Evolutionary conservation across 1,284 basidiomycete genomes (phyloP).

Genomic region (Jaminaea rosea): DNA sequence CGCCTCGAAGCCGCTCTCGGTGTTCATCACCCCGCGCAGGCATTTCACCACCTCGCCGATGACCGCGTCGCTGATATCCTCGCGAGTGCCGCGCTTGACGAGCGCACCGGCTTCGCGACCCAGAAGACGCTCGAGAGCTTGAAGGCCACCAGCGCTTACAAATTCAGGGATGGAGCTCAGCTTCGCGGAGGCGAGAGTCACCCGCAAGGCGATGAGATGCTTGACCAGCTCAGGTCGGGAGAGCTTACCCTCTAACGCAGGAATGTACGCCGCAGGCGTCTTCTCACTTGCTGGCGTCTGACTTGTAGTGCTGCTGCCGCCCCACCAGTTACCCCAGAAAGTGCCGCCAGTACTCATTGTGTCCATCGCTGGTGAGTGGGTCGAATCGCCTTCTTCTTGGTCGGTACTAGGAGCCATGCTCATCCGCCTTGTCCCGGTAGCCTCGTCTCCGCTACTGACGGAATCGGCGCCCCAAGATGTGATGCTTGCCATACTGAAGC

Average conservation of each 20-base stretch:
- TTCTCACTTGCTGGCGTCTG: too few species aligned
- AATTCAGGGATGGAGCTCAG: slow-evolving; percentile 71
- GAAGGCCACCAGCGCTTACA: slow-evolving; percentile 59
- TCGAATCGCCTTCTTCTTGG: not conserved
- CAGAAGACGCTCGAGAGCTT: slow-evolving; percentile 47
- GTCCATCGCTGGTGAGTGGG: slow-evolving; percentile 2
- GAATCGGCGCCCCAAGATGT: slow-evolving; percentile 48
- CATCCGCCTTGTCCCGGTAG: slow-evolving; percentile 6
- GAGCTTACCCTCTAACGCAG: too few species aligned
- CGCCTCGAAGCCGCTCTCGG: slow-evolving; percentile 68
- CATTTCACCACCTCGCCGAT: slow-evolving; percentile 57
- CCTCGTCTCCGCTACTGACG: slow-evolving; percentile 12
- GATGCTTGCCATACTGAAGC: slow-evolving; percentile 65
- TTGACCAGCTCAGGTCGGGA: slow-evolving; percentile 52
- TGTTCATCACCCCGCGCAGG: slow-evolving; percentile 72
- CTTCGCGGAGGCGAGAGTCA: slow-evolving; percentile 73
- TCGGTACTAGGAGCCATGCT: slow-evolving; percentile 1
- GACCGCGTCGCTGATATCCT: slow-evolving; percentile 32
- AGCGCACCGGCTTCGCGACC: slow-evolving; percentile 11
- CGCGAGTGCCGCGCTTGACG: slow-evolving; percentile 16
- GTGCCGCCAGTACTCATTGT: slow-evolving; percentile 12
- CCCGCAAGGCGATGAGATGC: slow-evolving; percentile 71
- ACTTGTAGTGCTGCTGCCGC: slow-evolving; percentile 13
- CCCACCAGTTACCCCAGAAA: slow-evolving; percentile 35
- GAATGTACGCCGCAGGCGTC: too few species aligned